Percentiles rank a stretch among this genome's conserved stretches.
phyloP scores from a whole-genome alignment of 2,329 filamentous ascomycete genomes.

The Ascochyta clinopodiicola region DNA sequence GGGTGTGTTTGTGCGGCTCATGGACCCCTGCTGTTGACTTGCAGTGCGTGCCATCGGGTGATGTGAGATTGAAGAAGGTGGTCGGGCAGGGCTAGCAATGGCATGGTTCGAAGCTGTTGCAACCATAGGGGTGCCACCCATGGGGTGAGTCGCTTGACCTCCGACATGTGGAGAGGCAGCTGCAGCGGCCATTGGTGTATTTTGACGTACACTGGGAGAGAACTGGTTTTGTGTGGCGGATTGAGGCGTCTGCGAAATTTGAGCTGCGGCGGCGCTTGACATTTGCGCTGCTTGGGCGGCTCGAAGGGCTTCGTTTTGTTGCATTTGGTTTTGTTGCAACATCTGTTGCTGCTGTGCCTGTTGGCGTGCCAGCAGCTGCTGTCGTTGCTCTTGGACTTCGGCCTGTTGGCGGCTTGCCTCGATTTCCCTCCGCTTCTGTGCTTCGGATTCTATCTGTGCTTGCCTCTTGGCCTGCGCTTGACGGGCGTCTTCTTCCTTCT shows the following conservation, averaged over 20 bases:
- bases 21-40: constrained; percentile 46
- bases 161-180: constrained; percentile 52
- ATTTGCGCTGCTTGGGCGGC: constrained; percentile 47
- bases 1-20: constrained; percentile 48
- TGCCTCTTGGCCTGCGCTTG: constrained; percentile 49
- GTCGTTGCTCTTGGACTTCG: constrained; percentile 53
- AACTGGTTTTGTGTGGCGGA: constrained; percentile 65
- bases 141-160: constrained; percentile 41
- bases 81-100: constrained; percentile 47
- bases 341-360: constrained; percentile 47
- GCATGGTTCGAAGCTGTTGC: constrained; percentile 47
- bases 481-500: constrained; percentile 58
- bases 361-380: constrained; percentile 58
- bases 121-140: constrained; percentile 56
- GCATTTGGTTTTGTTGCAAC: constrained; percentile 40
- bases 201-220: constrained; percentile 63
- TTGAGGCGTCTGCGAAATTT: constrained; percentile 55
- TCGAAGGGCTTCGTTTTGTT: constrained; percentile 44
- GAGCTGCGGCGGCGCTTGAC: constrained; percentile 29
- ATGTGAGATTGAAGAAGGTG: constrained; percentile 48
- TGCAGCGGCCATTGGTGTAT: constrained; percentile 52
- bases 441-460: constrained; percentile 44
- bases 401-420: constrained; percentile 42
- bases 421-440: constrained; percentile 44
- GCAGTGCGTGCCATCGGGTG: constrained; percentile 48